phyloP scores from a whole-genome alignment of 345 rosid species.

The Mercurialis annua region DNA sequence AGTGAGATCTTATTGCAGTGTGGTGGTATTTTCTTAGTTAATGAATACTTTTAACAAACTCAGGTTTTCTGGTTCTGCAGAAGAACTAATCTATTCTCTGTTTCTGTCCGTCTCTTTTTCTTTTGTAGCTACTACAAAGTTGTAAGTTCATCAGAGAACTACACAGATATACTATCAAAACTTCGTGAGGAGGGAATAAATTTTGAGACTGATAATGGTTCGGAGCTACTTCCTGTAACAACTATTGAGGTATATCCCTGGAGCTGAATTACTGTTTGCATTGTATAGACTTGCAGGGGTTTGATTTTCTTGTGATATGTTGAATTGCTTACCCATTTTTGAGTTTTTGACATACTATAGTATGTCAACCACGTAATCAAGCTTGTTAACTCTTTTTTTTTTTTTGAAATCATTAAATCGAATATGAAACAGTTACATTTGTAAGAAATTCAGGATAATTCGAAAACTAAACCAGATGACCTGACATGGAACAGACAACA shows the following conservation, averaged over 20 bases:
- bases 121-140: constrained; percentile 67
- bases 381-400: too few species aligned
- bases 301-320: neutral
- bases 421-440: too few species aligned
- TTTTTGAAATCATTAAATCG: too few species aligned
- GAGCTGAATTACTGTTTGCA: constrained; percentile 2
- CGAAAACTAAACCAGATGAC: too few species aligned
- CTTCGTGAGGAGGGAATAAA: constrained; percentile 69
- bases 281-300: neutral
- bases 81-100: constrained; percentile 5
- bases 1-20: neutral
- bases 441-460: too few species aligned
- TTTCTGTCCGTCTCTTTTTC: neutral
- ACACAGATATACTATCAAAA: constrained; percentile 55
- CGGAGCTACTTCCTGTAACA: constrained; percentile 72
- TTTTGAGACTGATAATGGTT: constrained; percentile 88
- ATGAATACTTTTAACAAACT: neutral
- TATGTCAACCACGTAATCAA: too few species aligned
- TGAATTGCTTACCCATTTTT: neutral
- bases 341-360: neutral
- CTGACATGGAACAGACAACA: too few species aligned
- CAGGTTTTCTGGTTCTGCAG: neutral
- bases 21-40: neutral
- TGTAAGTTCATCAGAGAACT: constrained; percentile 70
- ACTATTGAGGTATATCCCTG: constrained; percentile 60